Conservation (phyloP, 2,329 filamentous ascomycete species). For the Penicillium sp. region DNA sequence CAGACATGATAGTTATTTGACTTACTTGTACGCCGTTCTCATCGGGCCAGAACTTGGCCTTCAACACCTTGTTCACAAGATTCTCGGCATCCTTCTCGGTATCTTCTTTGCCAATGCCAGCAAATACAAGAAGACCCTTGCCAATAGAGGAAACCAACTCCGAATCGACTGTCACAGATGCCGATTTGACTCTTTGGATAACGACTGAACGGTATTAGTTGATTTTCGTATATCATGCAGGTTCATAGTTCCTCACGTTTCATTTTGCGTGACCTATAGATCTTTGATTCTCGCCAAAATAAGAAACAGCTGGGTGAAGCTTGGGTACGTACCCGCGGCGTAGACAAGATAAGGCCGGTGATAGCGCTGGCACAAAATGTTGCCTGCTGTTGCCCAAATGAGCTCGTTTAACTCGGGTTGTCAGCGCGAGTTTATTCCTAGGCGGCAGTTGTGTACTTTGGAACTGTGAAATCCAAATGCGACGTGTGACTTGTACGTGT, state of each 20-base stretch:
- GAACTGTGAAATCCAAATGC: neutral
- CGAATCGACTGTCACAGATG: slow-evolving; percentile 91
- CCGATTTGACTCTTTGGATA: slow-evolving; percentile 88
- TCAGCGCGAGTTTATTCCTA: neutral
- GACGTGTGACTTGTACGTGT: neutral
- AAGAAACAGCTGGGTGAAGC: neutral
- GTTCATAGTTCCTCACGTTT: neutral
- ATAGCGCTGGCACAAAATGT: neutral
- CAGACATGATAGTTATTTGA: neutral
- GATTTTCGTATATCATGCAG: neutral
- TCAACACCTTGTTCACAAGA: slow-evolving; percentile 81
- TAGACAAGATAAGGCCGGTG: neutral
- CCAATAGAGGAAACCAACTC: slow-evolving; percentile 87
- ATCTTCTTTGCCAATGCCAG: slow-evolving; percentile 85
- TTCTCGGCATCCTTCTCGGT: slow-evolving; percentile 82
- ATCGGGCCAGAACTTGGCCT: slow-evolving; percentile 89
- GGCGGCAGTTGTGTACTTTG: neutral
- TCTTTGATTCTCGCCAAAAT: neutral
- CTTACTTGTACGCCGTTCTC: slow-evolving; percentile 65
- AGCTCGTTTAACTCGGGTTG: neutral
- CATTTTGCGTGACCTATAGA: neutral
- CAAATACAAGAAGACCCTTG: slow-evolving; percentile 84
- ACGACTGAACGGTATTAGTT: slow-evolving; percentile 62
- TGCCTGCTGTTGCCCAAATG: neutral
- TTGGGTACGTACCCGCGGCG: neutral